phyloP scores from a whole-genome alignment of 2,329 filamentous ascomycete genomes.

The Ophiocordyceps robertsii region DNA sequence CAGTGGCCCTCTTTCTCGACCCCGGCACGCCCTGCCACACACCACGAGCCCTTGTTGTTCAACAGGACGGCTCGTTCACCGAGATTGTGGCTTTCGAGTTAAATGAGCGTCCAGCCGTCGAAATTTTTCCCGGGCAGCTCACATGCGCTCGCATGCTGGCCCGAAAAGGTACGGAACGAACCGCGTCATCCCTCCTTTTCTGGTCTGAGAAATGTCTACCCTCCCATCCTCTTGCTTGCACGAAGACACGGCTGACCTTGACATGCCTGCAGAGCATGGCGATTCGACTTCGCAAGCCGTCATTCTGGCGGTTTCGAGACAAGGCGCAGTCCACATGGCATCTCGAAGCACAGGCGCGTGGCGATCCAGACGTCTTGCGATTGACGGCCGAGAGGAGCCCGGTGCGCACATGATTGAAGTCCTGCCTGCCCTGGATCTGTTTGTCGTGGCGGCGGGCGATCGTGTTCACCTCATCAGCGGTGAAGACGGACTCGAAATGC shows the following conservation, averaged over 20 bases:
- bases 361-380: constrained; percentile 31
- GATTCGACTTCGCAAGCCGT: constrained; percentile 6
- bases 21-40: constrained; percentile 20
- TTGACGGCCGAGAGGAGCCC: constrained; percentile 32
- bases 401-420: constrained; percentile 40
- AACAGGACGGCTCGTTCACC: constrained; percentile 48
- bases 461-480: constrained; percentile 45
- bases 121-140: constrained; percentile 38
- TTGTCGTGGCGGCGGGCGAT: constrained; percentile 44
- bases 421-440: constrained; percentile 42
- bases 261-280: constrained; percentile 2
- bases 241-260: background rate
- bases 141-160: constrained; percentile 33
- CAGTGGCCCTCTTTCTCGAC: constrained; percentile 52
- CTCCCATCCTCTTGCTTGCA: too few relatives aligned
- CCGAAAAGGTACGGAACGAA: constrained; percentile 23
- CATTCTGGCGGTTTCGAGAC: constrained; percentile 33
- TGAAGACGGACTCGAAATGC: constrained; percentile 32
- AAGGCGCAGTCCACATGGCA: constrained; percentile 35
- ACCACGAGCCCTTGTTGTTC: constrained; percentile 45
- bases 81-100: constrained; percentile 35
- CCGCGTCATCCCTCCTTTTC: too few relatives aligned
- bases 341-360: constrained; percentile 29
- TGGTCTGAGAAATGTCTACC: too few relatives aligned
- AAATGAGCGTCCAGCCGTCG: constrained; percentile 22